Evolutionary conservation across 179 eudicot species (phyloP), one percentile per base, ranked within the genome.

Genomic region (Actinidia polygama): DNA sequence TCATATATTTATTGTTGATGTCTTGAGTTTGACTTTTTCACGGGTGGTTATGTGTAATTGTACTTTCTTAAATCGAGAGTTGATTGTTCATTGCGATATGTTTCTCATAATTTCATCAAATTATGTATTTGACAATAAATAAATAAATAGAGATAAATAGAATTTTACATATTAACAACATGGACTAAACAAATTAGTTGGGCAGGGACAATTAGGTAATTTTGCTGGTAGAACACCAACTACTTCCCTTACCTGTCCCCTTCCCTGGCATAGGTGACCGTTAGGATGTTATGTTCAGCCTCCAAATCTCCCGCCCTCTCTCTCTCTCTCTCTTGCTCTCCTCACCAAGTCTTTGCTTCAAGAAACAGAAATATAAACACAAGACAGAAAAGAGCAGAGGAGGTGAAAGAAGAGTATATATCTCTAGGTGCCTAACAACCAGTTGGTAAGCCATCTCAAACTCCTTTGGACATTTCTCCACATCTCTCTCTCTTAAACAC

Each of bases 361-460:
- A 79, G 85, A 75, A 75, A 75, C 87, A 69, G 18, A 70, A 19
- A 80, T 75, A 75, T 75, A 80, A 75, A 66, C 68, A 73, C 23
- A 72, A 66, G 80, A 73, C 44, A 50, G 50, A 44, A 18, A n/a
- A 19, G 66, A 58, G 44, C 15, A 40, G 49, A 47, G 61, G 74
- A 63, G 23, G 55, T 14, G 36, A 40, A 6, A 44, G 19, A 6
- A 18, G 44, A 16, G 19, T n/a, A 44, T 21, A 8, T 21, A 5
- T 44, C 16, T 6, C 15, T 57, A 68, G n/a, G 61, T 71, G 49
- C 53, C 83, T 69, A 83, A 82, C 87, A 24, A 82, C 85, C 78
- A 82, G 83, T 83, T 82, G 87, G 87, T 85, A 49, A 79, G 79
- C 83, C 87, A 79, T 85, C 85, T 75, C 80, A 62, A 83, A 44